Percentiles rank a stretch among this genome's conserved stretches.
phyloP scores from a whole-genome alignment of 192 early-diverging fungal species.

The Coemansia sp. region DNA sequence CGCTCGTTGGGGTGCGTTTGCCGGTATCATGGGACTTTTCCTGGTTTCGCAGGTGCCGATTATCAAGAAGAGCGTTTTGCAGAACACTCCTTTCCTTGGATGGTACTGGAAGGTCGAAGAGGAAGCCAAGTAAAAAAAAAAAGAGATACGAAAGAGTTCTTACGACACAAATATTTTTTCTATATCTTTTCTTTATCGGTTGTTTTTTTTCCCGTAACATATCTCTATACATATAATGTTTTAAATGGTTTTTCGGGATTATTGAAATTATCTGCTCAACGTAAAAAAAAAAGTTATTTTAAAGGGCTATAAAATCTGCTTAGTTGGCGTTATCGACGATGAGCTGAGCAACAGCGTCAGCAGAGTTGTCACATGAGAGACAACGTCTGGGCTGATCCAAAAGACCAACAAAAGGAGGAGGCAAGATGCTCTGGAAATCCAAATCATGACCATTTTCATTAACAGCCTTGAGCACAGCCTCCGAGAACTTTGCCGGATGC shows the following conservation, averaged over 20 bases:
- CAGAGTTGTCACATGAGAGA: conserved; percentile 47
- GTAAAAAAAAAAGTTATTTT: not conserved
- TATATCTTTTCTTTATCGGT: not conserved
- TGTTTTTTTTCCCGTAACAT: not conserved
- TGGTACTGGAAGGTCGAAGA: conserved; percentile 59
- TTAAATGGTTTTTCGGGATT: too few species aligned
- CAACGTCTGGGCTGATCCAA: conserved; percentile 71
- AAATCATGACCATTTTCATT: conserved; percentile 53
- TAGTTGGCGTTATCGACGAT: conserved; percentile 18
- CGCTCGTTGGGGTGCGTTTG: conserved; percentile 47
- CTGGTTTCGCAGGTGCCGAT: conserved; percentile 49
- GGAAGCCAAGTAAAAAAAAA: conserved; percentile 17
- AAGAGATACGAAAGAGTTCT: not conserved
- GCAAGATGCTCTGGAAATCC: conserved; percentile 62
- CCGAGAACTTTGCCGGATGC: conserved; percentile 95
- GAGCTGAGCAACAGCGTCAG: conserved; percentile 42
- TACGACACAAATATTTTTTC: too few species aligned
- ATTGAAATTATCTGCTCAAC: too few species aligned
- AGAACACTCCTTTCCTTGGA: conserved; percentile 44
- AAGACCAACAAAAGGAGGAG: conserved; percentile 67
- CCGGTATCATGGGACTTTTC: conserved; percentile 38
- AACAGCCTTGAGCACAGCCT: conserved; percentile 79
- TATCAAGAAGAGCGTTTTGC: conserved; percentile 40
- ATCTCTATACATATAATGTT: not conserved
- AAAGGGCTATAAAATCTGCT: not conserved